Evolutionary conservation across 139 green algal species (phyloP), one percentile per base, ranked within the genome.

Genomic region (Deuterostichococcus epilithicus): DNA sequence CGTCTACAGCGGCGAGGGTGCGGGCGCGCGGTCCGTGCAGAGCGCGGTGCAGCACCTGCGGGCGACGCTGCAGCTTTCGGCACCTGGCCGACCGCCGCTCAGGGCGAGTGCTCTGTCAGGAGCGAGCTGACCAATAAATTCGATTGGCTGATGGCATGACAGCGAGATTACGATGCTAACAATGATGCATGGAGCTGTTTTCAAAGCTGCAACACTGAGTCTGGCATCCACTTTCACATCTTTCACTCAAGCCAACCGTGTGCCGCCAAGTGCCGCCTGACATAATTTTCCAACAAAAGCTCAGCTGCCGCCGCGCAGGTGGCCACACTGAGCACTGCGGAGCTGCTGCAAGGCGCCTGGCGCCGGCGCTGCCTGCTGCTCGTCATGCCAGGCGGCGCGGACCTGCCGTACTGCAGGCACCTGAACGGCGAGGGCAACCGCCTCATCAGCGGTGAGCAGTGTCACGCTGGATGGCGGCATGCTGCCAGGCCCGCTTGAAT

Each of bases 401-500:
- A 95, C 80, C 78, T 93, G 75, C 90, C 90, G 0, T 95, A 94
- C 81, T 92, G 87, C 82, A 81, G 80, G n/a, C 68, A 81, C 47
- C 77, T 95, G 18, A 93, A 93, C 18, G 90, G 88, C 20, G 37
- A 18, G 3, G 90, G 90, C 66, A 94, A 93, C 84, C 15, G 38
- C 1, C 69, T 91, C 1, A 89, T 94, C 25, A 28, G 74, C 78
- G 81, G 89, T 91, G 68, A 15, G 78, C 30, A 25, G 42, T 33
- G 4, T 28, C 36, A 3, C 37, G 28, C 63, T 38, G 63, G 15
- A 26, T 60, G 45, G 18, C 45, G 45, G 45, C 18, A 60, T 18
- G 18, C 15, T 60, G 45, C 45, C 13, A 13, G 45, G 18, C 45
- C 18, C 15, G 15, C 13, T 60, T 13, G 45, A 26, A 18, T 18